Evolutionary conservation across 2,329 filamentous ascomycete species (phyloP).

Genomic region (Calonectria montana): DNA sequence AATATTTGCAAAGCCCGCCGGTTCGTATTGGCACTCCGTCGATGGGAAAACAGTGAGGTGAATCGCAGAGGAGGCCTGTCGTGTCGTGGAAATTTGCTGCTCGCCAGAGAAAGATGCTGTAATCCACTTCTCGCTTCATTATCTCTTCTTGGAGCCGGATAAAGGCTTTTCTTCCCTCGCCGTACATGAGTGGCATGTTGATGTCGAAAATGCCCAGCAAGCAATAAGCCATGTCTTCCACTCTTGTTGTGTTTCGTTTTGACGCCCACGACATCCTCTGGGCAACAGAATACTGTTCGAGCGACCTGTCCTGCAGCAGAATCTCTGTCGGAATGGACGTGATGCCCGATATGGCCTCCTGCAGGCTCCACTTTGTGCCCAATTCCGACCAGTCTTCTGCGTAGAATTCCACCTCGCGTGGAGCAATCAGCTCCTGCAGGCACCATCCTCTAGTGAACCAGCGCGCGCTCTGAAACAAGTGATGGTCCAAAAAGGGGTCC

Average conservation of each 20-base stretch:
- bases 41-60: conserved; percentile 14
- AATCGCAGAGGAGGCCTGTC: conserved; percentile 19
- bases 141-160: conserved; percentile 21
- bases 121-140: conserved; percentile 18
- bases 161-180: conserved; percentile 17
- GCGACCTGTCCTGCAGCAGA: conserved; percentile 7
- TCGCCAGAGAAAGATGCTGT: conserved; percentile 25
- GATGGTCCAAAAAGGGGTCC: conserved; percentile 13
- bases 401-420: conserved; percentile 25
- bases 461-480: conserved; percentile 14
- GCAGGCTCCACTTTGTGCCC: conserved; percentile 24
- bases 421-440: conserved; percentile 24
- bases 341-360: conserved; percentile 14
- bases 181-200: conserved; percentile 23
- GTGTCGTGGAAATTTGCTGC: conserved; percentile 1
- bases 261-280: conserved; percentile 26
- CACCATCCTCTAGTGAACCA: conserved; percentile 24
- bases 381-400: conserved; percentile 21
- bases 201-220: conserved; percentile 23
- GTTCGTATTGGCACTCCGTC: conserved; percentile 11
- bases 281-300: background rate
- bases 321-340: conserved; percentile 11
- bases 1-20: conserved; percentile 7
- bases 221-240: conserved; percentile 22
- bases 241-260: conserved; percentile 14